Percentiles rank a stretch among this genome's conserved stretches.
Evolutionary conservation across 1,284 basidiomycete genomes (phyloP).

Genomic region (Ceratobasidium sp.): DNA sequence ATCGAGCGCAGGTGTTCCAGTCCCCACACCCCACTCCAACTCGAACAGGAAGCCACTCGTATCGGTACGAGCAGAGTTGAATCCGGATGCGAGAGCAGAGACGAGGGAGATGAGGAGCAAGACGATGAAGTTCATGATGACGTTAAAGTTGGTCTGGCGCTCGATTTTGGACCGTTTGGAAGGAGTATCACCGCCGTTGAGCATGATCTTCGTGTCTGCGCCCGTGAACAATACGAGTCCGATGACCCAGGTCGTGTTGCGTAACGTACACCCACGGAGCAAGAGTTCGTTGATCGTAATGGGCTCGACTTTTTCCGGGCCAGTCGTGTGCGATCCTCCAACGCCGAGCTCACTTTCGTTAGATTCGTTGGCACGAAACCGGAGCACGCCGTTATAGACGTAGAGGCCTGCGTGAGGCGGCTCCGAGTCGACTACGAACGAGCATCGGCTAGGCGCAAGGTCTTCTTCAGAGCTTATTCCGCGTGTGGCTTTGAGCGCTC

Average conservation of each 20-base stretch:
- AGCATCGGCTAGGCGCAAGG: slow-evolving; percentile 73
- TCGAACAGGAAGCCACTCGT: slow-evolving; percentile 85
- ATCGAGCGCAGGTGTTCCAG: slow-evolving; percentile 73
- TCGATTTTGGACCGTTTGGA: slow-evolving; percentile 97
- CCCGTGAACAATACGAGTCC: slow-evolving; percentile 96
- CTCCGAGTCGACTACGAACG: slow-evolving; percentile 91
- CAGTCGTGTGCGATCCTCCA: slow-evolving; percentile 44
- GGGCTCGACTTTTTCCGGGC: slow-evolving; percentile 68
- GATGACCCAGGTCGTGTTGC: slow-evolving; percentile 95
- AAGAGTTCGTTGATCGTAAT: slow-evolving; percentile 93
- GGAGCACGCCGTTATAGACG: slow-evolving; percentile 86
- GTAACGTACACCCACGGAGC: slow-evolving; percentile 89
- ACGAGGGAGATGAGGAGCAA: slow-evolving; percentile 81
- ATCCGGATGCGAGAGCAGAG: slow-evolving; percentile 78
- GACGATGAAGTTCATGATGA: slow-evolving; percentile 91
- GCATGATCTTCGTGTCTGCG: slow-evolving; percentile 96
- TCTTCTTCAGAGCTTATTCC: slow-evolving; percentile 89
- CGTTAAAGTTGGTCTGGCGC: slow-evolving; percentile 99
- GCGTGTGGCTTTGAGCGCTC: slow-evolving; percentile 80
- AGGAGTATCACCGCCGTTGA: slow-evolving; percentile 92
- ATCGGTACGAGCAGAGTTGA: slow-evolving; percentile 68
- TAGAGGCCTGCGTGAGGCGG: slow-evolving; percentile 95
- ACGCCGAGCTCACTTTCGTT: slow-evolving; percentile 55
- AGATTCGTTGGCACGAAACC: slow-evolving; percentile 62
- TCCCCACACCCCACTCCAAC: slow-evolving; percentile 62